Evolutionary conservation across 305 asterid genomes (phyloP).

Genomic region (Striga hermonthica): DNA sequence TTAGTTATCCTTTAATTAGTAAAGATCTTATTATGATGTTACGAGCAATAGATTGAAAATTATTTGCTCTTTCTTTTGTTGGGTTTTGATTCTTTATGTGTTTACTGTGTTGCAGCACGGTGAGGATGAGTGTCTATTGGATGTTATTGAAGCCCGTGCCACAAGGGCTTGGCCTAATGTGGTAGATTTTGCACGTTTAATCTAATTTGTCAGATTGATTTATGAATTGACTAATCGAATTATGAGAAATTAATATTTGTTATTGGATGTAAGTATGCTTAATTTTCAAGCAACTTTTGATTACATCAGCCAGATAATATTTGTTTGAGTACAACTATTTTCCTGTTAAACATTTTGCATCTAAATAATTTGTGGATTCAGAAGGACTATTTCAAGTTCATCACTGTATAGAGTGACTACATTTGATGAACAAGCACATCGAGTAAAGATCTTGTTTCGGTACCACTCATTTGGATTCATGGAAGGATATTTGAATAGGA

Average conservation of each 20-base stretch:
- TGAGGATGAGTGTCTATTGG: slow-evolving; percentile 63
- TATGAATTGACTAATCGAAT: background rate
- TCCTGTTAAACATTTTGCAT: background rate
- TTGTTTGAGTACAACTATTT: background rate
- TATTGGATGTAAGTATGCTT: too few relatives aligned
- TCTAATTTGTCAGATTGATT: too few relatives aligned
- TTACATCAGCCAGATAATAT: background rate
- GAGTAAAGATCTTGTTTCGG: slow-evolving; percentile 70
- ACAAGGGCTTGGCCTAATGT: slow-evolving; percentile 60
- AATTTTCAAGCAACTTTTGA: too few relatives aligned
- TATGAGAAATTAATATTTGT: background rate
- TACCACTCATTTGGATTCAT: slow-evolving; percentile 42
- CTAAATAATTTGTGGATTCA: slow-evolving; percentile 27
- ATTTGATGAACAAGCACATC: slow-evolving; percentile 49
- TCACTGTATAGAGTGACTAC: slow-evolving; percentile 64
- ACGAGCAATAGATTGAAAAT: too few relatives aligned
- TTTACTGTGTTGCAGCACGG: slow-evolving; percentile 62
- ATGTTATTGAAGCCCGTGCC: slow-evolving; percentile 76
- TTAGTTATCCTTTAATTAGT: background rate
- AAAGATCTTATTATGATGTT: background rate
- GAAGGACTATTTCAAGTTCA: slow-evolving; percentile 62
- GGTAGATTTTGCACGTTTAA: slow-evolving; percentile 33
- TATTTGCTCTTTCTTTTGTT: too few relatives aligned
- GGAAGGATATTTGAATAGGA: too few relatives aligned
- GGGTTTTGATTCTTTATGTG: background rate